These are phyloP conservation scores for Yarrowia sp. DNA, from an alignment of 805 yeast genomes.

Conservation along the genomic window DNA sequence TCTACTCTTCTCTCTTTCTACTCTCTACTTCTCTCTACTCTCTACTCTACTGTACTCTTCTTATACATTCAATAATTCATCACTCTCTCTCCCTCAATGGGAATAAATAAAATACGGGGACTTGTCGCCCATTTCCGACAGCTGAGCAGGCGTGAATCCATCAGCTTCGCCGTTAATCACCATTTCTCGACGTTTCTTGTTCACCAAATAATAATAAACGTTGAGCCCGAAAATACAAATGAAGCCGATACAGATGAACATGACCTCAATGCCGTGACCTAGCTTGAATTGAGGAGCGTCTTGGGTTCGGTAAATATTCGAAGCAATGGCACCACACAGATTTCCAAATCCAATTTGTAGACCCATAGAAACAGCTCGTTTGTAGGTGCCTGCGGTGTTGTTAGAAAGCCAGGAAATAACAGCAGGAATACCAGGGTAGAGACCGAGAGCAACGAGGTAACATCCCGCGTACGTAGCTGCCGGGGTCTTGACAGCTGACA, in stretches of 20 bases:
- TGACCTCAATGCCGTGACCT: conserved; percentile 50
- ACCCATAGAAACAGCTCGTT: conserved; percentile 53
- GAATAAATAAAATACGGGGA: conserved; percentile 6
- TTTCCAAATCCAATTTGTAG: conserved; percentile 61
- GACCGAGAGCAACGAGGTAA: conserved; percentile 51
- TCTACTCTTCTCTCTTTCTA: too few relatives aligned
- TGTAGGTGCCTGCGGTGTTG: conserved; percentile 53
- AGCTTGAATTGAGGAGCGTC: conserved; percentile 55
- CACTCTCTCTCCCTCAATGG: too few relatives aligned
- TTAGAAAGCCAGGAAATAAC: conserved; percentile 57
- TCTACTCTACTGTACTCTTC: too few relatives aligned
- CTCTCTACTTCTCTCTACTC: too few relatives aligned
- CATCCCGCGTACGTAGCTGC: conserved; percentile 48
- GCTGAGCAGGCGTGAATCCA: neutral
- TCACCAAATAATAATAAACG: neutral
- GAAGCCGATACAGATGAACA: conserved; percentile 42
- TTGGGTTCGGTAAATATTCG: conserved; percentile 49
- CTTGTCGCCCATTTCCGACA: conserved; percentile 14
- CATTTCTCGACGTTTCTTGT: neutral
- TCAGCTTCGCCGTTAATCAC: neutral
- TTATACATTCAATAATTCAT: too few relatives aligned
- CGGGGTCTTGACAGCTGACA: conserved; percentile 34
- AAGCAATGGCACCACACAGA: conserved; percentile 58
- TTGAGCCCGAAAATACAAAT: conserved; percentile 13
- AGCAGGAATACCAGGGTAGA: conserved; percentile 57